A percentile compares a stretch with the other conserved stretches of the same genome.
phyloP scores from a whole-genome alignment of 306 rosid genomes.

The Malus sylvestris region DNA sequence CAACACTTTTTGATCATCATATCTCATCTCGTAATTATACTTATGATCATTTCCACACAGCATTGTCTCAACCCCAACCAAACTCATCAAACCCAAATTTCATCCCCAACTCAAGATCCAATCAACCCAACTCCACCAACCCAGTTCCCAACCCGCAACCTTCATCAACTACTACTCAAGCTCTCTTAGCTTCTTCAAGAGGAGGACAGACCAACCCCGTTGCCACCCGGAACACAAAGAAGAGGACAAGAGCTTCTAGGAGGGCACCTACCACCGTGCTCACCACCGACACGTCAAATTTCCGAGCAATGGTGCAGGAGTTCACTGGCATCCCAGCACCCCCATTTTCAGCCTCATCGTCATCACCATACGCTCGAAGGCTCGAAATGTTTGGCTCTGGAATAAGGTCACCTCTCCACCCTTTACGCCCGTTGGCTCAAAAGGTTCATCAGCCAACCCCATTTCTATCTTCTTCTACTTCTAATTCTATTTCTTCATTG shows the following conservation, averaged over 20 bases:
- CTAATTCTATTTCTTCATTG: not conserved
- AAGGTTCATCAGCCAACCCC: constrained; percentile 34
- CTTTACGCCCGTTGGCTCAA: constrained; percentile 54
- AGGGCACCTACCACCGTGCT: constrained; percentile 89
- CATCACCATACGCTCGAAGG: constrained; percentile 43
- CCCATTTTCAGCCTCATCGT: constrained; percentile 49
- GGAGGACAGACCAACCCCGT: not conserved
- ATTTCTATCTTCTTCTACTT: constrained; percentile 1
- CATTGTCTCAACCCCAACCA: constrained; percentile 34
- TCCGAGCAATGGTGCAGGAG: constrained; percentile 96
- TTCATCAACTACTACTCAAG: not conserved
- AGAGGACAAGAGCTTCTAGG: constrained; percentile 78
- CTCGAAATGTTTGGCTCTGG: constrained; percentile 57
- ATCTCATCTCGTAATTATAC: constrained; percentile 25
- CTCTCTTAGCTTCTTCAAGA: not conserved
- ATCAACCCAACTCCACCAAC: not conserved
- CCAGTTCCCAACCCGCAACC: not conserved
- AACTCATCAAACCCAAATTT: constrained; percentile 22
- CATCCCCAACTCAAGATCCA: constrained; percentile 33
- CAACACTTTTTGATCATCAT: constrained; percentile 26
- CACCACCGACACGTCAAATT: constrained; percentile 84
- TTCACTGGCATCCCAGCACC: constrained; percentile 93
- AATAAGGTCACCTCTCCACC: constrained; percentile 26
- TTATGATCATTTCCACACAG: constrained; percentile 23
- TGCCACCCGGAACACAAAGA: constrained; percentile 50